A percentile compares a stretch with the other conserved stretches of the same genome.
These are phyloP conservation scores for Saccharomyces hybrid DNA, from an alignment of 1,139 yeast species.

Conservation along the genomic window DNA sequence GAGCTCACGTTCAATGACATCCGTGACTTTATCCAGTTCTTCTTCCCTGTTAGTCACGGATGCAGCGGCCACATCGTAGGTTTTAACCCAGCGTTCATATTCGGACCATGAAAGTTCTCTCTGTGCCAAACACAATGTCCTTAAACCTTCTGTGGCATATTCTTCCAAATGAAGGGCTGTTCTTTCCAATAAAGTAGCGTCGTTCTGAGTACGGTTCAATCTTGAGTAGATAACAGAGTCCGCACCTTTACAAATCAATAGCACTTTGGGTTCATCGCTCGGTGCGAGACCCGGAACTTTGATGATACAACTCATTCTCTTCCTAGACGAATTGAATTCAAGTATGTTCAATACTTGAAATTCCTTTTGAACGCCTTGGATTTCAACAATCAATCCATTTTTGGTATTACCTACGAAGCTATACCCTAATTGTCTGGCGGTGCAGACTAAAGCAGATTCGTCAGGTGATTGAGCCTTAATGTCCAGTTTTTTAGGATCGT, in stretches of 20 bases:
- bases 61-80: slow-evolving; percentile 72
- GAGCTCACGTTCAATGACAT: slow-evolving; percentile 68
- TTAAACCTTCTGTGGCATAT: slow-evolving; percentile 89
- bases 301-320: slow-evolving; percentile 92
- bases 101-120: slow-evolving; percentile 56
- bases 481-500: slow-evolving; percentile 48
- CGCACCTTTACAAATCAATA: slow-evolving; percentile 86
- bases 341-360: slow-evolving; percentile 69
- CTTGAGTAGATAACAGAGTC: slow-evolving; percentile 84
- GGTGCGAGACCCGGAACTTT: slow-evolving; percentile 46
- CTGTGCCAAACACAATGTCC: slow-evolving; percentile 90
- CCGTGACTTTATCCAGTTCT: slow-evolving; percentile 67
- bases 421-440: slow-evolving; percentile 92
- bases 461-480: slow-evolving; percentile 96
- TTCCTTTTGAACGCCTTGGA: slow-evolving; percentile 69
- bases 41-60: slow-evolving; percentile 73
- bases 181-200: slow-evolving; percentile 40
- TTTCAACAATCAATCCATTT: slow-evolving; percentile 57
- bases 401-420: slow-evolving; percentile 71
- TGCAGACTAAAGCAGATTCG: slow-evolving; percentile 90
- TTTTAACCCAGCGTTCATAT: slow-evolving; percentile 59
- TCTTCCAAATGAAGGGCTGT: slow-evolving; percentile 87
- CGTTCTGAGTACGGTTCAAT: slow-evolving; percentile 35
- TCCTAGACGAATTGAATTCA: slow-evolving; percentile 87
- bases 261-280: slow-evolving; percentile 38